Evolutionary conservation across 352 stramenopile species (phyloP).

Genomic region (Peronosclerospora sorghi): DNA sequence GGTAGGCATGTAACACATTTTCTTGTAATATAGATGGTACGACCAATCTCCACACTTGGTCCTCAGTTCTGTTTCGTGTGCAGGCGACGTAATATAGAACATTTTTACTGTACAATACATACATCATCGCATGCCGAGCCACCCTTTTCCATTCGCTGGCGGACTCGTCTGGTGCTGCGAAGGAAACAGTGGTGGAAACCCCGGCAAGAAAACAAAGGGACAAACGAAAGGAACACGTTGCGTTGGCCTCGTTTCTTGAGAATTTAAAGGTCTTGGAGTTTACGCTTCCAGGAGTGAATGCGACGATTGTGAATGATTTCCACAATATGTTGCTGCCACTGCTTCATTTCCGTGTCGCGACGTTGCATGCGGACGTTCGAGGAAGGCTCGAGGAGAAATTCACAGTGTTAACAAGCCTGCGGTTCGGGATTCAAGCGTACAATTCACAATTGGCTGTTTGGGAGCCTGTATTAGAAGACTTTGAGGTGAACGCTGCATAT

Average conservation of each 20-base stretch:
- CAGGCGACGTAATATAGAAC: too few relatives aligned
- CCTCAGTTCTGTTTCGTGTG: too few relatives aligned
- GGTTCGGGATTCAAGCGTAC: constrained; percentile 70
- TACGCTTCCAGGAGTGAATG: constrained; percentile 60
- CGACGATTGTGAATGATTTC: constrained; percentile 80
- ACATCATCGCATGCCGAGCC: too few relatives aligned
- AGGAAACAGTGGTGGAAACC: not conserved
- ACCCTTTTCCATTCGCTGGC: too few relatives aligned
- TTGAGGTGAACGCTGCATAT: constrained; percentile 65
- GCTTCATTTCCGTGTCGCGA: constrained; percentile 59
- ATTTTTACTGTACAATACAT: too few relatives aligned
- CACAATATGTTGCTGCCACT: constrained; percentile 81
- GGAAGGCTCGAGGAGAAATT: constrained; percentile 51
- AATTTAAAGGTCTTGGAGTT: constrained; percentile 75
- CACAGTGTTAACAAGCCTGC: constrained; percentile 46
- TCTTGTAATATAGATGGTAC: too few relatives aligned
- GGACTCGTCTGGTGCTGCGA: not conserved
- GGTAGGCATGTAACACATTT: too few relatives aligned
- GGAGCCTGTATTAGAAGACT: constrained; percentile 79
- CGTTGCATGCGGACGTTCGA: constrained; percentile 57
- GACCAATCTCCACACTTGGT: too few relatives aligned
- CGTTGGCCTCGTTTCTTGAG: constrained; percentile 26
- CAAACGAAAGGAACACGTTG: constrained; percentile 17
- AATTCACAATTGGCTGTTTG: constrained; percentile 82
- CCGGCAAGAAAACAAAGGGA: constrained; percentile 8